A percentile compares a stretch with the other conserved stretches of the same genome.
Evolutionary conservation across 1,139 yeast species (phyloP).

Genomic region (Yamadazyma triangularis): DNA sequence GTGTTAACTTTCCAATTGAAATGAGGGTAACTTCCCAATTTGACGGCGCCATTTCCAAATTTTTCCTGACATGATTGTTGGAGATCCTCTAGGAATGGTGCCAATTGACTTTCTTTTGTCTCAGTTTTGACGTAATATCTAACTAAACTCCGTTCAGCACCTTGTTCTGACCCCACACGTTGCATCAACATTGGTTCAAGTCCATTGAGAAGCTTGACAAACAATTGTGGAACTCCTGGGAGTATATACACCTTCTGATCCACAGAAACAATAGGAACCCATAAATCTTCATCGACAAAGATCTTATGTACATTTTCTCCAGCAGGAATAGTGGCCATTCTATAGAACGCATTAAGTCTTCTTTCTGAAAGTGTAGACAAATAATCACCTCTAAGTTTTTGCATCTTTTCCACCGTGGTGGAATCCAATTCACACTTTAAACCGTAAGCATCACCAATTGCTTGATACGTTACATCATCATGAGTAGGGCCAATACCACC

Average conservation of each 20-base stretch:
- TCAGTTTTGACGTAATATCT: constrained; percentile 62
- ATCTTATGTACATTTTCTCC: constrained; percentile 36
- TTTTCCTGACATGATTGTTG: constrained; percentile 43
- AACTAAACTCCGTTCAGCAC: too few species aligned
- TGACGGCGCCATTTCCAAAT: constrained; percentile 39
- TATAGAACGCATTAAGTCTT: constrained; percentile 55
- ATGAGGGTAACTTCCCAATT: constrained; percentile 85
- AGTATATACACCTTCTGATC: constrained; percentile 60
- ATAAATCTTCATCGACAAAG: constrained; percentile 52
- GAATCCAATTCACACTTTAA: constrained; percentile 50
- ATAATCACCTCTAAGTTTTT: constrained; percentile 38
- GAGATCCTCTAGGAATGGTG: constrained; percentile 53
- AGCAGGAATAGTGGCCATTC: constrained; percentile 76
- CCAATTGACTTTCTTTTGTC: constrained; percentile 61
- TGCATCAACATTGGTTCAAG: constrained; percentile 24
- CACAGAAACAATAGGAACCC: constrained; percentile 82
- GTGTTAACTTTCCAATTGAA: constrained; percentile 59
- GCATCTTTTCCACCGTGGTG: constrained; percentile 61
- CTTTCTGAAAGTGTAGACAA: constrained; percentile 33
- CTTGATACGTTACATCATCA: constrained; percentile 79
- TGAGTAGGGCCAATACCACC: constrained; percentile 92
- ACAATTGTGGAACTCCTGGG: constrained; percentile 81
- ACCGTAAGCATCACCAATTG: constrained; percentile 59
- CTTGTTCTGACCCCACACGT: constrained; percentile 17
- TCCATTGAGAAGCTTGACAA: constrained; percentile 44